phyloP scores from a whole-genome alignment of 345 rosid species.

The Salix arbutifolia region DNA sequence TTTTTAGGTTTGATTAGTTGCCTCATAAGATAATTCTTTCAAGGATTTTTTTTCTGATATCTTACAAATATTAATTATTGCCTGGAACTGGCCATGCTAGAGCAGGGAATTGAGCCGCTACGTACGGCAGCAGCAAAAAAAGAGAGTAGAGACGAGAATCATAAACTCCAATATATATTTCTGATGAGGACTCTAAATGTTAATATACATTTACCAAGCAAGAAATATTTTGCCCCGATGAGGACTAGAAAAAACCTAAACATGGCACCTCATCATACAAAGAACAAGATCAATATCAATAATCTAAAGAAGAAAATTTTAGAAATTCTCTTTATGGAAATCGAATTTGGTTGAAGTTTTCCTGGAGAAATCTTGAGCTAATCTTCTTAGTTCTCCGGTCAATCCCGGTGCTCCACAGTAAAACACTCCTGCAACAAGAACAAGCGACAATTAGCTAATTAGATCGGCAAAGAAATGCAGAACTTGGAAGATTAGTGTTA shows the following conservation, averaged over 20 bases:
- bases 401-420: constrained; percentile 64
- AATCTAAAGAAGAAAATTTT: not conserved
- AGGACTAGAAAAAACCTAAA: not conserved
- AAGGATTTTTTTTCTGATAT: not conserved
- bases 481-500: not conserved
- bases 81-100: not conserved
- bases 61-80: too few species aligned
- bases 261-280: not conserved
- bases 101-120: too few species aligned
- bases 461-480: not conserved
- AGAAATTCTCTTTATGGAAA: constrained; percentile 80
- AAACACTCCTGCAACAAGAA: constrained; percentile 50
- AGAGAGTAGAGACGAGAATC: too few species aligned
- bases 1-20: too few species aligned
- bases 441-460: not conserved
- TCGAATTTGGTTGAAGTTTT: constrained; percentile 74
- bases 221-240: too few species aligned
- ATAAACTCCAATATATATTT: too few species aligned
- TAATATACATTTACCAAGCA: not conserved
- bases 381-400: constrained; percentile 47
- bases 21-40: too few species aligned
- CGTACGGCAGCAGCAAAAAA: too few species aligned
- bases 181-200: not conserved
- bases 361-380: constrained; percentile 69
- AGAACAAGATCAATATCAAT: not conserved